Base-by-base conservation (phyloP, 2,329 filamentous ascomycete species). In the Neospermospora avenae region DNA sequence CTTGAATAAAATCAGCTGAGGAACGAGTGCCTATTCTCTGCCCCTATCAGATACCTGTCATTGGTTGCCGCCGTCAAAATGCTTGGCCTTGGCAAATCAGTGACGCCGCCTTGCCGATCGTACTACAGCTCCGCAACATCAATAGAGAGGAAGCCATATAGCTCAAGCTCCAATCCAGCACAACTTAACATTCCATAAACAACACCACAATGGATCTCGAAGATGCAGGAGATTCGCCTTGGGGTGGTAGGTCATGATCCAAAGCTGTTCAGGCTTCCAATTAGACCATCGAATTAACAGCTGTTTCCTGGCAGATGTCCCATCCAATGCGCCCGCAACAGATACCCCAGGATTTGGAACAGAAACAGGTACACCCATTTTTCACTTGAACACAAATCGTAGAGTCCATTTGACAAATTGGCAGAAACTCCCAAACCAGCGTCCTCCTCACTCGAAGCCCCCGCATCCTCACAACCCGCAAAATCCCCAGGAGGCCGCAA, bases 221-320 rank as follows among this genome's bases (percentile, higher is more conserved):
- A 71, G 76, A 76, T 65, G 75, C 72, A 66, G 73, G 73, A 73
- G 75, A 77, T 64, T 78, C 76, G 39, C 76, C 76, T 54, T 78
- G 76, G 76, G 76, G 75, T 60, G 76, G 76, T 77, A 75, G 67
- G 74, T 69, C 22, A 52, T 13, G 3, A 49, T 60, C 8, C 22
- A 22, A 42, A 20, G n/a, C 8, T 18, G 2, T 31, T 24, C 18
- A 2, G 11, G 24, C 18, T 20, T 20, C 28, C 34, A 37, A 20
- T 46, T 13, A 16, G 6, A 13, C 28, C 16, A 37, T 7, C n/a
- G 34, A 35, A 57, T 34, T 24, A 18, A 24, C 10, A 42, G 46
- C 13, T 35, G 10, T 14, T n/a, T 51, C 31, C 46, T 28, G 34
- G 39, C 48, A 77, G 76, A 78, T 73, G 75, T 77, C 54, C 76